Evolutionary conservation across 768 basidiomycete genomes (phyloP), one percentile per base, ranked within the genome.

Genomic region (Mycena albidolilacea): DNA sequence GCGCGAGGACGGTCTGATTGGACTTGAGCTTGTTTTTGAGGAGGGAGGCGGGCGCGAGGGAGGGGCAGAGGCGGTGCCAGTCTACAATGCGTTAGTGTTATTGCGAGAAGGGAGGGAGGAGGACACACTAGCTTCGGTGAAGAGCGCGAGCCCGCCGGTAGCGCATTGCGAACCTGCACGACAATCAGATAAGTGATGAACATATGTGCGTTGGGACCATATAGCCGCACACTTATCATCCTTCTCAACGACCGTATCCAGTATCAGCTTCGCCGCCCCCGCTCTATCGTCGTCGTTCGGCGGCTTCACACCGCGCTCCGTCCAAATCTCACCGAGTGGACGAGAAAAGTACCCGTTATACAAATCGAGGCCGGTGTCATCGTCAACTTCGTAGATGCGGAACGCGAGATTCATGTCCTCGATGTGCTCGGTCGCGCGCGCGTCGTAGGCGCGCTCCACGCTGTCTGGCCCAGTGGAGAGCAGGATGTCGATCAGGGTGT

Each of bases 141-240:
- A 58, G 5, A 73, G 35, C 2, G 44, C 14, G 5, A 76, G 54
- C 0, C 72, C 75, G 41, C 61, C 68, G 19, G 71, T 67, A 1
- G 66, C 59, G 46, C 75, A 76, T 48, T 70, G 75, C 9, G 65
- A 64, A 41, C 75, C 75, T 75, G 54, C 37, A 30, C 30, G 30
- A 30, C 30, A 35, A 57, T 5, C 19, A 50, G 7, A n/a, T 17
- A 14, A 50, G 48, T n/a, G 19, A 57, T 37, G 35, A 35, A 10
- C 35, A 21, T 37, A 48, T 48, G 8, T 14, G 12, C 41, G 41
- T 10, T 10, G 41, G 41, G 23, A 52, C n/a, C 2, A 23, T 5
- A 2, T 7, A 21, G 2, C 21, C 59, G 11, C 6, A 60, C 59
- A 60, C 1, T 39, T 60, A 60, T 60, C 59, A 8, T 41, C 23